Evolutionary conservation across 192 early-diverging fungal species (phyloP).

Genomic region (Umbelopsis sp.): DNA sequence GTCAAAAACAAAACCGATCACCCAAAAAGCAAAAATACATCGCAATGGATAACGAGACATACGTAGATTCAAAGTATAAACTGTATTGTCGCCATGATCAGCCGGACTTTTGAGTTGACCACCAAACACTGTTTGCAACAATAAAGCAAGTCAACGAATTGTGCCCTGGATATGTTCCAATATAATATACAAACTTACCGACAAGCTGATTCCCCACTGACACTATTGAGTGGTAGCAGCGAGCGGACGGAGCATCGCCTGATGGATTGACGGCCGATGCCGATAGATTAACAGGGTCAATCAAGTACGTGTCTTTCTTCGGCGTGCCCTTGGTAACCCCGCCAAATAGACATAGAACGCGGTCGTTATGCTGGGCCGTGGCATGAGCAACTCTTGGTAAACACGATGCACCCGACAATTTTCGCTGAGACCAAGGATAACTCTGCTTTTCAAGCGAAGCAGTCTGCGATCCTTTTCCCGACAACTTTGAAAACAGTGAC

Average conservation of each 20-base stretch:
- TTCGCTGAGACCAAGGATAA: constrained; percentile 39
- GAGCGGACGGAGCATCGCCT: constrained; percentile 41
- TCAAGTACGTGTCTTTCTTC: constrained; percentile 32
- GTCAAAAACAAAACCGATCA: not conserved
- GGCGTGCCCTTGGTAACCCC: constrained; percentile 31
- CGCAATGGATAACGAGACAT: not conserved
- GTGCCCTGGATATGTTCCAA: not conserved
- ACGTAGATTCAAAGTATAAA: constrained; percentile 36
- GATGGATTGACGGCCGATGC: constrained; percentile 3
- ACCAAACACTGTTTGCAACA: constrained; percentile 30
- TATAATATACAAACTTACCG: constrained; percentile 28
- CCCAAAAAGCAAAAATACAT: not conserved
- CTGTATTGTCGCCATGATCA: constrained; percentile 26
- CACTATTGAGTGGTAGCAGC: constrained; percentile 45
- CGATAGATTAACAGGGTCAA: constrained; percentile 27
- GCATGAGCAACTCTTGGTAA: constrained; percentile 36
- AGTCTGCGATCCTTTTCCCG: constrained; percentile 23
- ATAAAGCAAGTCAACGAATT: not conserved
- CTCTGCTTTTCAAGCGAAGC: constrained; percentile 23
- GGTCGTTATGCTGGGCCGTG: constrained; percentile 20
- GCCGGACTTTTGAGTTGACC: constrained; percentile 26
- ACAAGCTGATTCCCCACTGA: constrained; percentile 46
- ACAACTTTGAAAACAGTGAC: constrained; percentile 38
- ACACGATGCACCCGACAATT: constrained; percentile 24
- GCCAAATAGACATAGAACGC: constrained; percentile 26